These are phyloP conservation scores for Passiflora organensis DNA, from an alignment of 345 rosid species.

Conservation along the genomic window DNA sequence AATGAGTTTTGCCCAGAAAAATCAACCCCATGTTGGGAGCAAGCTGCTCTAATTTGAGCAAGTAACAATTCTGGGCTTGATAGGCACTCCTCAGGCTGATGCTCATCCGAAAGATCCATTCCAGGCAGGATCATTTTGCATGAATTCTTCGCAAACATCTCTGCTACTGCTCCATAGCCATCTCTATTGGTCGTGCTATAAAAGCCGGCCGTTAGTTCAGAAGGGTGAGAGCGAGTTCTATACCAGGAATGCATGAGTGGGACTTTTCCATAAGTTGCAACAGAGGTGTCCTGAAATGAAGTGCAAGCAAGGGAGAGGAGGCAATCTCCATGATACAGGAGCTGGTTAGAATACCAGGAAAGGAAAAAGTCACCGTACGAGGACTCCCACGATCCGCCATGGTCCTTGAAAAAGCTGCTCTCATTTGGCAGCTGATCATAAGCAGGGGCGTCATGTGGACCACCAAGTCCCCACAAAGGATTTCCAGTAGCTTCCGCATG, in stretches of 20 bases:
- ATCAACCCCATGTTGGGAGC: slow-evolving; percentile 54
- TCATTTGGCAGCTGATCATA: slow-evolving; percentile 48
- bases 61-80: slow-evolving; percentile 68
- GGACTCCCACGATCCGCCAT: slow-evolving; percentile 81
- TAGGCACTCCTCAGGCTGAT: slow-evolving; percentile 39
- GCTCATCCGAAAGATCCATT: slow-evolving; percentile 68
- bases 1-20: slow-evolving; percentile 72
- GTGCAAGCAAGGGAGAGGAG: slow-evolving; percentile 64
- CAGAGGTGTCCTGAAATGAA: slow-evolving; percentile 32
- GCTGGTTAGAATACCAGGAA: slow-evolving; percentile 75
- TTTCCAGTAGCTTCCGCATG: slow-evolving; percentile 64
- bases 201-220: slow-evolving; percentile 79
- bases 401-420: slow-evolving; percentile 59
- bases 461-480: slow-evolving; percentile 86
- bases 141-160: slow-evolving; percentile 66
- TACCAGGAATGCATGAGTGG: slow-evolving; percentile 73
- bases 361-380: slow-evolving; percentile 80
- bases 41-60: slow-evolving; percentile 49
- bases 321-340: slow-evolving; percentile 61
- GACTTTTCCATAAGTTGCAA: slow-evolving; percentile 49
- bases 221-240: slow-evolving; percentile 59
- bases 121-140: slow-evolving; percentile 82
- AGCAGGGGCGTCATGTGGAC: slow-evolving; percentile 82
- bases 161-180: slow-evolving; percentile 57
- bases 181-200: slow-evolving; percentile 52